These are phyloP conservation scores for Rosellinia necatrix DNA, from an alignment of 2,329 filamentous ascomycete species.

Conservation along the genomic window DNA sequence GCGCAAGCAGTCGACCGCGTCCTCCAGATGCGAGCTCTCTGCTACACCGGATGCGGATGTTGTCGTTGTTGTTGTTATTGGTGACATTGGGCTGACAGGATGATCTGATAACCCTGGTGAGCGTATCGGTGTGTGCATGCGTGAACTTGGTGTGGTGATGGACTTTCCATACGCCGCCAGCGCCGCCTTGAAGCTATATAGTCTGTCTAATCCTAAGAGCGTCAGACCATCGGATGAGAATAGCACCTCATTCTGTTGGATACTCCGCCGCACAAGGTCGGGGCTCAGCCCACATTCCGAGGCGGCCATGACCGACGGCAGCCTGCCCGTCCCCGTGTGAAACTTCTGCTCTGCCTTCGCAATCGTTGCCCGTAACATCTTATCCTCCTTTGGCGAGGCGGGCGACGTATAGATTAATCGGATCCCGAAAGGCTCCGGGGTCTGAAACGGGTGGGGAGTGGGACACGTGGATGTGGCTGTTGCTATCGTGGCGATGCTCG, in stretches of 20 bases:
- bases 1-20: constrained; percentile 66
- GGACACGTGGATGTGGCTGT: constrained; percentile 33
- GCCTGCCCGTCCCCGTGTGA: constrained; percentile 37
- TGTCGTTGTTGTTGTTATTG: constrained; percentile 6
- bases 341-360: constrained; percentile 58
- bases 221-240: constrained; percentile 65
- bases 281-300: constrained; percentile 51
- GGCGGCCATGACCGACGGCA: constrained; percentile 50
- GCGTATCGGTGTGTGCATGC: constrained; percentile 22
- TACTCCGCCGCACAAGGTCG: constrained; percentile 60
- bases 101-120: constrained; percentile 39
- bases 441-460: constrained; percentile 21
- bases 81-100: constrained; percentile 17
- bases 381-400: constrained; percentile 53
- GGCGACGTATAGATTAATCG: constrained; percentile 55
- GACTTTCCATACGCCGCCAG: constrained; percentile 61
- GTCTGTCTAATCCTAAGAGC: constrained; percentile 62
- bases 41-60: too few relatives aligned
- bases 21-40: constrained; percentile 52
- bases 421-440: constrained; percentile 48
- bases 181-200: constrained; percentile 68
- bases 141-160: constrained; percentile 19
- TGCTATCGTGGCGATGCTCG: constrained; percentile 44
- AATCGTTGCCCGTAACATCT: constrained; percentile 53
- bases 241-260: constrained; percentile 64